phyloP scores from a whole-genome alignment of 2,329 filamentous ascomycete species.

The Fusarium foetens region DNA sequence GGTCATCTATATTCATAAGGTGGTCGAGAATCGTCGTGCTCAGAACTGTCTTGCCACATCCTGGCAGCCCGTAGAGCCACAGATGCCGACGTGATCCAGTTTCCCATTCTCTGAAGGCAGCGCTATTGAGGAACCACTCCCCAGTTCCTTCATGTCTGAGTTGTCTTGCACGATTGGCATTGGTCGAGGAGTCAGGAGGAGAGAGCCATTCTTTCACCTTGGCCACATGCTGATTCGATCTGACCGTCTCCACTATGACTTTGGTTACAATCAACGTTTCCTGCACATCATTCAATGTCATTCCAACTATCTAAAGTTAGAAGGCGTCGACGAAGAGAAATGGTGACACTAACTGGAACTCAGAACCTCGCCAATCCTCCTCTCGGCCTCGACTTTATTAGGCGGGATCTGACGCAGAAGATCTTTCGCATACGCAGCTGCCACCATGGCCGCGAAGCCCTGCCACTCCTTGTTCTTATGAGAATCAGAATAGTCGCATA shows the following conservation, averaged over 20 bases:
- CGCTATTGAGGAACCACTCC: background rate
- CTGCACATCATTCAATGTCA: background rate
- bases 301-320: background rate
- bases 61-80: background rate
- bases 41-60: background rate
- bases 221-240: background rate
- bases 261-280: background rate
- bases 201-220: background rate
- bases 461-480: slow-evolving; percentile 43
- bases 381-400: background rate
- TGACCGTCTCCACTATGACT: background rate
- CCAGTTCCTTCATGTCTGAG: background rate
- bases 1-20: background rate
- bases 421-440: slow-evolving; percentile 43
- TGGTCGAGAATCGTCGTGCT: background rate
- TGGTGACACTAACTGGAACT: background rate
- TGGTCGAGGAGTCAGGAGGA: background rate
- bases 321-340: background rate
- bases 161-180: background rate
- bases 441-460: slow-evolving; percentile 47
- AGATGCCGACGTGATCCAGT: background rate
- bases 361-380: background rate
- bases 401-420: slow-evolving; percentile 23
- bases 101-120: background rate
- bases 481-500: background rate